phyloP scores from a whole-genome alignment of 2,329 filamentous ascomycete species.

The Aspergillus calidoustus region DNA sequence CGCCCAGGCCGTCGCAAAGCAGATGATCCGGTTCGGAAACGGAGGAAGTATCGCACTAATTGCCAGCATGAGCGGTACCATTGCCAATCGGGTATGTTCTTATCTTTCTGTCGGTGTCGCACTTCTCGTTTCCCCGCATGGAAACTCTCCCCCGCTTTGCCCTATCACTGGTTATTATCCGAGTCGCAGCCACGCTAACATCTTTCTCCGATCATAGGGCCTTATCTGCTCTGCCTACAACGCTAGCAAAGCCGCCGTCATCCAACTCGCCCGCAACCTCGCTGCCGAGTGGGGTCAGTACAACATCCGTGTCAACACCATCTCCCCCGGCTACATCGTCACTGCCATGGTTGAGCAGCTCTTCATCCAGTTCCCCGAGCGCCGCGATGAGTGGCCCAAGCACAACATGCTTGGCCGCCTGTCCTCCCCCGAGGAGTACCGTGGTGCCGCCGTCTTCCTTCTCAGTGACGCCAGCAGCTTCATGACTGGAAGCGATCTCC shows the following conservation, averaged over 20 bases:
- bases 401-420: conserved; percentile 83
- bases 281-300: conserved; percentile 55
- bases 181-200: conserved; percentile 8
- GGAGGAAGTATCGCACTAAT: conserved; percentile 67
- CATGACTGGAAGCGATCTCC: conserved; percentile 60
- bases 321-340: conserved; percentile 54
- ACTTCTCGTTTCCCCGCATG: conserved; percentile 7
- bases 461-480: conserved; percentile 57
- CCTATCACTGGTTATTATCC: background rate
- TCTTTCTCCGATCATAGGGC: conserved; percentile 36
- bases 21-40: conserved; percentile 65
- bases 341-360: conserved; percentile 52
- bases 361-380: conserved; percentile 68
- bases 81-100: conserved; percentile 55
- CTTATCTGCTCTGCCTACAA: conserved; percentile 56
- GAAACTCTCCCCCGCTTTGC: conserved; percentile 4
- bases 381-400: conserved; percentile 79
- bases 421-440: conserved; percentile 70
- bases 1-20: conserved; percentile 65
- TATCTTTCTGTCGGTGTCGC: conserved; percentile 1
- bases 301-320: conserved; percentile 55
- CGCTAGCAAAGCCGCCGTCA: conserved; percentile 53
- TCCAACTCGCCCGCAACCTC: conserved; percentile 53
- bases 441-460: conserved; percentile 57
- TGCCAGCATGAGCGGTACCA: conserved; percentile 65